phyloP scores from a whole-genome alignment of 805 yeast genomes.

The Teunomyces barrocoloradensis region DNA sequence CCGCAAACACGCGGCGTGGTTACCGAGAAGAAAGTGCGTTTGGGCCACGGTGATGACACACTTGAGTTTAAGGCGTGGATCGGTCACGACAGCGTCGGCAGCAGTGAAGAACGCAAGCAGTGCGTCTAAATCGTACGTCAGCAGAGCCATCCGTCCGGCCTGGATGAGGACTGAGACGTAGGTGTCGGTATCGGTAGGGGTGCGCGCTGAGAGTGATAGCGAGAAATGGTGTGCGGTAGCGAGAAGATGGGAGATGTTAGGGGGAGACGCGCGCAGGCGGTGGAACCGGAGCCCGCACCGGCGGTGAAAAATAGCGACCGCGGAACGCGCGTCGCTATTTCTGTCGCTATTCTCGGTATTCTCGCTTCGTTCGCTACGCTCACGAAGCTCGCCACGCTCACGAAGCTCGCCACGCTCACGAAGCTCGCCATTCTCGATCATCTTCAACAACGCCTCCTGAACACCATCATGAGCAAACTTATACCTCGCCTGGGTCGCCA shows the following conservation, averaged over 20 bases:
- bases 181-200: conserved; percentile 30
- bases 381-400: too few species aligned
- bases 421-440: conserved; percentile 18
- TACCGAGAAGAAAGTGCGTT: conserved; percentile 23
- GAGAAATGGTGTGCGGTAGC: conserved; percentile 41
- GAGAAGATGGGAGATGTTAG: conserved; percentile 23
- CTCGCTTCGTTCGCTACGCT: too few species aligned
- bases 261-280: conserved; percentile 1
- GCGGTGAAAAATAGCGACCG: background rate
- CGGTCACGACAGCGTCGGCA: conserved; percentile 28
- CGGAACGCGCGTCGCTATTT: too few species aligned
- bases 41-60: conserved; percentile 32
- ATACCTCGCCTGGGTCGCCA: conserved; percentile 36
- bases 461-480: conserved; percentile 42
- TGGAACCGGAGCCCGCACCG: background rate
- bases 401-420: too few species aligned
- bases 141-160: conserved; percentile 46
- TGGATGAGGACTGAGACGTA: conserved; percentile 39
- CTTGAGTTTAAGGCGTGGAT: conserved; percentile 19
- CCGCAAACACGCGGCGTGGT: conserved; percentile 33
- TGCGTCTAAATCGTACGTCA: conserved; percentile 39
- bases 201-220: conserved; percentile 31
- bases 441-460: conserved; percentile 27
- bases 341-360: too few species aligned
- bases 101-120: conserved; percentile 40